phyloP scores from a whole-genome alignment of 23 red algal species.

The Gracilaria caudata region DNA sequence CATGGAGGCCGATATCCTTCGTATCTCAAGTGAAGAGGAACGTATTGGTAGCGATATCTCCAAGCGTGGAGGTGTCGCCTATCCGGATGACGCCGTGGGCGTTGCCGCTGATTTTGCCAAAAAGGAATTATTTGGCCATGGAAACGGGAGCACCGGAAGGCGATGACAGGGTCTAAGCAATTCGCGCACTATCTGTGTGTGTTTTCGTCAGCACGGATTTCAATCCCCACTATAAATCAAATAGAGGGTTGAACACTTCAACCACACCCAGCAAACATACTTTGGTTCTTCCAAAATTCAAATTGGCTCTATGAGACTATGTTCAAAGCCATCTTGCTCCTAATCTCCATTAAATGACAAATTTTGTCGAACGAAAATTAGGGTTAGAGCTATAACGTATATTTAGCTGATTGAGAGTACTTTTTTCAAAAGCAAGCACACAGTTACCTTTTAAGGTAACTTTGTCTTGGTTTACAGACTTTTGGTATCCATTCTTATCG shows the following conservation, averaged over 20 bases:
- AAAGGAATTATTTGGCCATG: constrained; percentile 52
- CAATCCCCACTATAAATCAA: not conserved
- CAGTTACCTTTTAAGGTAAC: no score
- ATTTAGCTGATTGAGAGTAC: no score
- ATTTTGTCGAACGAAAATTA: no score
- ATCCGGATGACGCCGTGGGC: constrained; percentile 65
- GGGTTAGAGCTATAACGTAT: no score
- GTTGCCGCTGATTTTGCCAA: constrained; percentile 32
- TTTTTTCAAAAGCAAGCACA: no score
- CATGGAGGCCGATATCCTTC: constrained; percentile 70
- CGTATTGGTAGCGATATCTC: constrained; percentile 87
- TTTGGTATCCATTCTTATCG: no score
- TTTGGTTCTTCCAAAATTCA: no score
- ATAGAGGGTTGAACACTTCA: not conserved
- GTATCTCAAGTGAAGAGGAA: constrained; percentile 82
- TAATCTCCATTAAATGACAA: no score
- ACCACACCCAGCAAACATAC: no score
- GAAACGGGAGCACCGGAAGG: constrained; percentile 7
- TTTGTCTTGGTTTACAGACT: no score
- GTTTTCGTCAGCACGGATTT: not conserved
- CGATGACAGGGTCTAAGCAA: constrained; percentile 3
- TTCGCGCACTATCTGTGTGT: not conserved
- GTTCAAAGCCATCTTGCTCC: no score
- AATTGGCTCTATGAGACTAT: no score
- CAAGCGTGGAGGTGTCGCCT: constrained; percentile 88